Percentiles rank a stretch among this genome's conserved stretches.
Conservation (phyloP, 2,329 filamentous ascomycete species). For the Fusarium tjaetaba region DNA sequence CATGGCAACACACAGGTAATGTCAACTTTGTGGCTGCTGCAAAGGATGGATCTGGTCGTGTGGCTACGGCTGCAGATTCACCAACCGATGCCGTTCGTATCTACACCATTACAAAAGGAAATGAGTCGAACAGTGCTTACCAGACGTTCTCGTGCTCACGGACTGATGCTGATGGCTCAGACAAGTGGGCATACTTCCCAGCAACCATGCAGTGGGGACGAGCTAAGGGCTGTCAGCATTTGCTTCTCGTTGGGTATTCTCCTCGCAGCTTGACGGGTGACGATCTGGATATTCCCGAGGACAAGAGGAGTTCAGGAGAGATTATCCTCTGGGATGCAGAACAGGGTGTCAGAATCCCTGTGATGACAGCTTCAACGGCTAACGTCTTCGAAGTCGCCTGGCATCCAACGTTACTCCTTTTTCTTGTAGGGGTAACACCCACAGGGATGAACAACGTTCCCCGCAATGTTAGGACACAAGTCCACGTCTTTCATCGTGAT, state of each 20-base stretch:
- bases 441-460: slow-evolving; percentile 55
- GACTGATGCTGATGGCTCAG: slow-evolving; percentile 47
- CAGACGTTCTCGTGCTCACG: slow-evolving; percentile 55
- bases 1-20: slow-evolving; percentile 66
- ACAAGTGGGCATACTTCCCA: slow-evolving; percentile 71
- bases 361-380: slow-evolving; percentile 62
- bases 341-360: slow-evolving; percentile 54
- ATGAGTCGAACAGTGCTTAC: slow-evolving; percentile 52
- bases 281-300: slow-evolving; percentile 67
- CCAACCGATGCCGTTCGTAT: slow-evolving; percentile 64
- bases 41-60: slow-evolving; percentile 56
- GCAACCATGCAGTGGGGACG: slow-evolving; percentile 72
- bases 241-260: slow-evolving; percentile 71
- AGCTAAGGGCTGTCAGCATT: slow-evolving; percentile 55
- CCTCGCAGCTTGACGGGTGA: slow-evolving; percentile 63
- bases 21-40: slow-evolving; percentile 72
- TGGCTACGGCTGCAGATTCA: slow-evolving; percentile 70
- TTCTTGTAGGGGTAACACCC: slow-evolving; percentile 68
- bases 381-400: slow-evolving; percentile 74
- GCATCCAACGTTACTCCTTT: slow-evolving; percentile 65
- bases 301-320: slow-evolving; percentile 67
- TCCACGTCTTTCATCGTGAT: slow-evolving; percentile 62
- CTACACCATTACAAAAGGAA: slow-evolving; percentile 56
- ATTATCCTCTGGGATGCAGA: slow-evolving; percentile 67
- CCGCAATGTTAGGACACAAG: slow-evolving; percentile 61